Conservation (phyloP, 768 basidiomycete genomes). For the Leucocoprinus birnbaumii region DNA sequence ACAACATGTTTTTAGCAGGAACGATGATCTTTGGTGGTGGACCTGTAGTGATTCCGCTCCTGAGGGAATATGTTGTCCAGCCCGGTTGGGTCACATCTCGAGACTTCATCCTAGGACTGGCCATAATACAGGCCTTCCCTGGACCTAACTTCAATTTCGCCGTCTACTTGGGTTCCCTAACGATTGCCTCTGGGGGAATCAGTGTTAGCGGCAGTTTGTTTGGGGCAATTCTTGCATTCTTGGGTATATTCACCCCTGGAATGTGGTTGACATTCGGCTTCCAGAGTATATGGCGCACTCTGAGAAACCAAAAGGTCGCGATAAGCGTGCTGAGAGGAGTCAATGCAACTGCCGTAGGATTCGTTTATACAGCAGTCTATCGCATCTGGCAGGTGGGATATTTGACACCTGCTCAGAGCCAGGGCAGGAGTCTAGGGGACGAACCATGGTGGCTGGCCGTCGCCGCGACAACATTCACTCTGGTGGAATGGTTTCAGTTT, state of each 20-base stretch:
- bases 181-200: slow-evolving; percentile 8
- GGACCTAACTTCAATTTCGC: slow-evolving; percentile 59
- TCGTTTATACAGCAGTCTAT: slow-evolving; percentile 39
- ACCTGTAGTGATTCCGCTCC: slow-evolving; percentile 54
- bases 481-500: slow-evolving; percentile 14
- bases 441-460: slow-evolving; percentile 51
- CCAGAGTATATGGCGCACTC: slow-evolving; percentile 30
- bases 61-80: slow-evolving; percentile 48
- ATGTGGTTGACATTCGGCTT: slow-evolving; percentile 33
- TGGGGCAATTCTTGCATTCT: slow-evolving; percentile 41
- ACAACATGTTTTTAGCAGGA: slow-evolving; percentile 45
- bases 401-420: slow-evolving; percentile 24
- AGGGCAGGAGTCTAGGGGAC: slow-evolving; percentile 26
- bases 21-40: slow-evolving; percentile 52
- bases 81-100: slow-evolving; percentile 49
- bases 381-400: slow-evolving; percentile 36
- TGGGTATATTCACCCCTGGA: slow-evolving; percentile 51
- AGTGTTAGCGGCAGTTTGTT: slow-evolving; percentile 24
- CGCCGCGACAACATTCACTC: slow-evolving; percentile 35
- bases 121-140: slow-evolving; percentile 45
- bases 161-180: slow-evolving; percentile 48
- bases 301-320: slow-evolving; percentile 28
- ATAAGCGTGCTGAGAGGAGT: slow-evolving; percentile 33
- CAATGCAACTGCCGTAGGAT: slow-evolving; percentile 40
- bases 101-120: slow-evolving; percentile 53